Percentiles rank a stretch among this genome's conserved stretches.
Evolutionary conservation across 192 early-diverging fungal species (phyloP).

Genomic region (Coemansia sp.): DNA sequence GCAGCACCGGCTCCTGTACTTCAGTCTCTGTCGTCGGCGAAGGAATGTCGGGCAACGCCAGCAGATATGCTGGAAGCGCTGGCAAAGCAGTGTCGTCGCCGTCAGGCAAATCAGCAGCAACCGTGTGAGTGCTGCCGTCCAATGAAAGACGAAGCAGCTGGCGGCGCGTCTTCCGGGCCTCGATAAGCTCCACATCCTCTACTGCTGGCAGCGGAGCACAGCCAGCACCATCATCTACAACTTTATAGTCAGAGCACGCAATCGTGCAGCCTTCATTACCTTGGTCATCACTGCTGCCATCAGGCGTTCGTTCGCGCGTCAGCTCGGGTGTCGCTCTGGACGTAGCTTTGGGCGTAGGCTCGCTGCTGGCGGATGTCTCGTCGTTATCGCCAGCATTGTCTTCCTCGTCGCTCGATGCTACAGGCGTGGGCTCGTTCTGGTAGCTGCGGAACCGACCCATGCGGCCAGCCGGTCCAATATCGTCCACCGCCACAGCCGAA

Average conservation of each 20-base stretch:
- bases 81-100: neutral
- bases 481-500: slow-evolving; percentile 8
- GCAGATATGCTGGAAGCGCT: slow-evolving; percentile 22
- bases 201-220: neutral
- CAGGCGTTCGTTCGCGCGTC: neutral
- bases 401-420: slow-evolving; percentile 20
- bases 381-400: slow-evolving; percentile 26
- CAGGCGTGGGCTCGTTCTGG: slow-evolving; percentile 38
- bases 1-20: neutral
- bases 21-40: slow-evolving; percentile 5
- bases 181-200: slow-evolving; percentile 5
- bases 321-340: too few relatives aligned
- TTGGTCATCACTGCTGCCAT: slow-evolving; percentile 18
- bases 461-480: slow-evolving; percentile 41
- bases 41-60: slow-evolving; percentile 13
- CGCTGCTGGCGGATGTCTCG: slow-evolving; percentile 3
- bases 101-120: slow-evolving; percentile 8
- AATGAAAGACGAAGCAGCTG: slow-evolving; percentile 31
- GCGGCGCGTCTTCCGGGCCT: slow-evolving; percentile 12
- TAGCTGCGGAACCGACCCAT: slow-evolving; percentile 53
- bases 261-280: slow-evolving; percentile 27
- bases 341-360: neutral
- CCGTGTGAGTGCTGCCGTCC: slow-evolving; percentile 32
- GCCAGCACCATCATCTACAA: slow-evolving; percentile 20
- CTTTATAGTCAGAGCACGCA: slow-evolving; percentile 25